These are phyloP conservation scores for Cutaneotrichosporon cavernicola DNA, from an alignment of 1,284 basidiomycete genomes.

Conservation along the genomic window DNA sequence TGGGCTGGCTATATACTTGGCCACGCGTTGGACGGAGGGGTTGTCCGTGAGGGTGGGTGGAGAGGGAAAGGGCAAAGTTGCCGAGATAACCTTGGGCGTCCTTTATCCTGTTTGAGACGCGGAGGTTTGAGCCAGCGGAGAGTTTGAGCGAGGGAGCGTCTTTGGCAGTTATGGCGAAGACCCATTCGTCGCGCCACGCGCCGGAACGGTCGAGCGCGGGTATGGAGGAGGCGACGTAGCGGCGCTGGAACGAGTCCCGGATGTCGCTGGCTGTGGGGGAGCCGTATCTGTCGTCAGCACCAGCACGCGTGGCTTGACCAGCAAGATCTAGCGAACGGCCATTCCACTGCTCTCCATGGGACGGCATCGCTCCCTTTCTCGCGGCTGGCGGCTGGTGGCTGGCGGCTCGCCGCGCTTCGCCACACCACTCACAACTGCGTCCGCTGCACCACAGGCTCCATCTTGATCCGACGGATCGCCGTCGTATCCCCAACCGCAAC, in stretches of 20 bases:
- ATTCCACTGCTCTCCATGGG: no score
- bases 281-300: conserved; percentile 33
- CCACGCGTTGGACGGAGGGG: conserved; percentile 16
- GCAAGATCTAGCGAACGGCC: no score
- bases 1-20: conserved; percentile 33
- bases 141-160: conserved; percentile 28
- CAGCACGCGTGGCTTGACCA: no score
- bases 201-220: conserved; percentile 15
- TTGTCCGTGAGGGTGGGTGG: conserved; percentile 2
- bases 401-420: background rate
- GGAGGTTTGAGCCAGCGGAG: conserved; percentile 28
- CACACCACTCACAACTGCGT: conserved; percentile 42
- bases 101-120: conserved; percentile 35
- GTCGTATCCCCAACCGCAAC: conserved; percentile 37
- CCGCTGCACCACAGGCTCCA: conserved; percentile 47
- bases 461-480: conserved; percentile 46
- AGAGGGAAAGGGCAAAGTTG: conserved; percentile 43
- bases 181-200: conserved; percentile 36
- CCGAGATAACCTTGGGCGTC: conserved; percentile 45
- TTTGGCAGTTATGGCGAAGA: conserved; percentile 48
- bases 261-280: conserved; percentile 34
- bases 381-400: no score
- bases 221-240: conserved; percentile 33
- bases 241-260: conserved; percentile 39
- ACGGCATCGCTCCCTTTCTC: no score